Base-by-base conservation (phyloP, 1,139 yeast genomes). In the Hansenula lynferdii region DNA sequence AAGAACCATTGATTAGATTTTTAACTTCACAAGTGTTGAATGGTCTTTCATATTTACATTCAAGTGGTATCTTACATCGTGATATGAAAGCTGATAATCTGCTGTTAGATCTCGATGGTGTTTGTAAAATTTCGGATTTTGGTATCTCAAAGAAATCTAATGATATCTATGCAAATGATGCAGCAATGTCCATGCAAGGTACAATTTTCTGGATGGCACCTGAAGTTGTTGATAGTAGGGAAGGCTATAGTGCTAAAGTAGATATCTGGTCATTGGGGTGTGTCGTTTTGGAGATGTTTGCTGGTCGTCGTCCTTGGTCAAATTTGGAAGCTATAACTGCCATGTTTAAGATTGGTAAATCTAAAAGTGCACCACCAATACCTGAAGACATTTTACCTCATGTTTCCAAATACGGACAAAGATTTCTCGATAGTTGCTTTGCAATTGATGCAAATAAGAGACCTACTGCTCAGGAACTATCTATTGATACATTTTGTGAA, bases 131-230 rank as follows among this genome's bases (percentile, higher is more conserved):
- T 37, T 85, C 96, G 9, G 99, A 94, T 60, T 94, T 94, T 66
- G 98, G 98, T 30, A 94, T 94, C 42, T 89, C 97, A 35, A 90
- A 89, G 56, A 77, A 82, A 51, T 85, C 96, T 0, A 75, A 78
- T 45, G 92, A 92, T 57, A 86, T 92, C 30, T 92, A 92, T 59
- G 81, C 85, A 20, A 90, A 92, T 56, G 82, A 86, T 52, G 90
- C 96, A 3, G 96, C 87, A 42, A 86, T 90, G 95, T 90, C 97
- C 12, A 85, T 84, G 92, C 96, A 94, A 62, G 99, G 99, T 17
- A 90, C 98, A 0, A 90, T 94, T 3, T 94, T 90, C 58, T 94
- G 98, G 98, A 94, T 94, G 98, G 99, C 99, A 0, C 99, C 99
- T 0, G 99, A 94, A 58, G 96, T 94, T 44, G 89, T 94, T 41